A percentile compares a stretch with the other conserved stretches of the same genome.
phyloP scores from a whole-genome alignment of 2,329 filamentous ascomycete genomes.

The Cladophialophora chaetospira region DNA sequence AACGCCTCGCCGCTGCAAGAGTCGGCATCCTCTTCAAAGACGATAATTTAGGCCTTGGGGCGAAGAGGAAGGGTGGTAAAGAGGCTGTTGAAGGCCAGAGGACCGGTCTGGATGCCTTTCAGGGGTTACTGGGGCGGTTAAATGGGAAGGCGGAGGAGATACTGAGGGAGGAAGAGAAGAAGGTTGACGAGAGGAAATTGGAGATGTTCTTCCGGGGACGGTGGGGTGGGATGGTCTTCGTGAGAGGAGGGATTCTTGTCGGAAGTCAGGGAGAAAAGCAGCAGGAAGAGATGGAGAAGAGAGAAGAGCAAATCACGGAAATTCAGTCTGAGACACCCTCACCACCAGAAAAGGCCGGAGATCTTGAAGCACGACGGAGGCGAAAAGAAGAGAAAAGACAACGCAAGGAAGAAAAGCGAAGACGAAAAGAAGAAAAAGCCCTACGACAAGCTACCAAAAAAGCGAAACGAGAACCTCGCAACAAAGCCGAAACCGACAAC shows the following conservation, averaged over 20 bases:
- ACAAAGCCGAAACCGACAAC: slow-evolving; percentile 23
- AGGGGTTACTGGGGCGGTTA: slow-evolving; percentile 79
- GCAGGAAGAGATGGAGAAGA: slow-evolving; percentile 45
- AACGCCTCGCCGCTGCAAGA: slow-evolving; percentile 30
- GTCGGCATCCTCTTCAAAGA: slow-evolving; percentile 65
- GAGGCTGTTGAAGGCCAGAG: slow-evolving; percentile 68
- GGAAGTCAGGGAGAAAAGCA: slow-evolving; percentile 51
- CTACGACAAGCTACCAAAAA: slow-evolving; percentile 36
- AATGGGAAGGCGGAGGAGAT: slow-evolving; percentile 83
- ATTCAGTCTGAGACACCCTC: too few species aligned
- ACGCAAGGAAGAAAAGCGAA: slow-evolving; percentile 37
- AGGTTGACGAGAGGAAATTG: slow-evolving; percentile 69
- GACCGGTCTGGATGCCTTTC: slow-evolving; percentile 84
- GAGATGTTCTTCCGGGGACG: slow-evolving; percentile 72
- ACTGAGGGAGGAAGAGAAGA: slow-evolving; percentile 69
- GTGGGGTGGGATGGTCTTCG: slow-evolving; percentile 81
- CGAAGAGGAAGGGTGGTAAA: slow-evolving; percentile 58
- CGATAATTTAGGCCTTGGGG: slow-evolving; percentile 86
- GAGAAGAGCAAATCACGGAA: slow-evolving; percentile 42
- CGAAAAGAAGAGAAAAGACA: slow-evolving; percentile 33
- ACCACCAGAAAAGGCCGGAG: slow-evolving; percentile 37
- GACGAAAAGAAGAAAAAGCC: slow-evolving; percentile 35
- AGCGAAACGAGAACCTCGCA: slow-evolving; percentile 28
- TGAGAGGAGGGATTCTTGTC: slow-evolving; percentile 75
- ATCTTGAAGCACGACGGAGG: slow-evolving; percentile 31